Evolutionary conservation across 2,329 filamentous ascomycete species (phyloP).

Genomic region (Paraphaeosphaeria sporulosa): DNA sequence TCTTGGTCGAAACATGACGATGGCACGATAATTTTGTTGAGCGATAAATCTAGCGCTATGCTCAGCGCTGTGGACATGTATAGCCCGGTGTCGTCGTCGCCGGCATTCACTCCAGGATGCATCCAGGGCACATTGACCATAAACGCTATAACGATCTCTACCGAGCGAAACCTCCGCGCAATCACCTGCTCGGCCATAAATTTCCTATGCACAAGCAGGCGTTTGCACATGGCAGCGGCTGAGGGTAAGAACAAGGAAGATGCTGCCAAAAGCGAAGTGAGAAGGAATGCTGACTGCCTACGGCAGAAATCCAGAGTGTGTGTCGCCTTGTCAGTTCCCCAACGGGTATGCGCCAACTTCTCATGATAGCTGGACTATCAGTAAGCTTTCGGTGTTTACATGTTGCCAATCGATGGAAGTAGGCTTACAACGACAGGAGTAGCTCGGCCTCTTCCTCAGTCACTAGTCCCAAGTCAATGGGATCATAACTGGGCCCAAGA

Average conservation of each 20-base stretch:
- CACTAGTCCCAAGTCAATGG: conserved; percentile 73
- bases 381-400: background rate
- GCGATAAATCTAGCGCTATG: conserved; percentile 71
- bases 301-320: conserved; percentile 73
- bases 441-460: conserved; percentile 69
- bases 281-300: conserved; percentile 72
- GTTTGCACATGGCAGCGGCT: conserved; percentile 69
- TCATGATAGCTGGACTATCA: conserved; percentile 66
- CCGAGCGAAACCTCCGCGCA: conserved; percentile 68
- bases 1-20: conserved; percentile 58
- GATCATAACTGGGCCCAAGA: conserved; percentile 69
- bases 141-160: conserved; percentile 77
- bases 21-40: conserved; percentile 73
- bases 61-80: conserved; percentile 75
- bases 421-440: conserved; percentile 69
- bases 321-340: conserved; percentile 73
- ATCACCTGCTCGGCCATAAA: conserved; percentile 69
- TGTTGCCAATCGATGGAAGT: background rate
- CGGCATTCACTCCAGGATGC: conserved; percentile 69
- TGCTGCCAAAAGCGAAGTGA: conserved; percentile 74
- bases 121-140: conserved; percentile 82
- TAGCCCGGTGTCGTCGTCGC: conserved; percentile 75
- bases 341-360: conserved; percentile 75
- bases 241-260: conserved; percentile 73
- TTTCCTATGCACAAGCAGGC: conserved; percentile 70